A percentile compares a stretch with the other conserved stretches of the same genome.
Evolutionary conservation across 208 protist genomes (phyloP).

Genomic region (Tritrichomonas foetus): DNA sequence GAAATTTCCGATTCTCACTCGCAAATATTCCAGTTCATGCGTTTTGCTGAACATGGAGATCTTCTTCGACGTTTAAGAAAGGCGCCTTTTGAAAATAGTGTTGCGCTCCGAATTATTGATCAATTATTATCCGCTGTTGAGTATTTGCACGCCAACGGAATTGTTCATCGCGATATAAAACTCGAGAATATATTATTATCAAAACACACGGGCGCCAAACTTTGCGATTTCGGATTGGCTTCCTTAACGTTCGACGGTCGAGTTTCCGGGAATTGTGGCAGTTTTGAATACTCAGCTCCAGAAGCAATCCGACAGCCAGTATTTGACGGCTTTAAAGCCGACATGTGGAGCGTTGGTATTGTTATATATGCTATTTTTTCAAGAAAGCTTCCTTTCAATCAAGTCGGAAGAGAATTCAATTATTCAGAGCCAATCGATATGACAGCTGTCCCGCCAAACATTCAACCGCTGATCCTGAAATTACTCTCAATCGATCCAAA

Average conservation of each 20-base stretch:
- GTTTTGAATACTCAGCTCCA: conserved; percentile 4
- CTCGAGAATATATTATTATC: conserved; percentile 2
- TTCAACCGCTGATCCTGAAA: not conserved
- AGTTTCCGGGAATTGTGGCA: not conserved
- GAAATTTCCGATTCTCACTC: conserved; percentile 8
- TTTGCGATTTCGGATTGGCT: not conserved
- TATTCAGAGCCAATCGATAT: not conserved
- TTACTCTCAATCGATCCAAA: too few relatives aligned
- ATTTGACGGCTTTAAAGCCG: conserved; percentile 27
- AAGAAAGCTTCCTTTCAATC: not conserved
- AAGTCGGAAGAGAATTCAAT: not conserved
- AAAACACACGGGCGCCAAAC: not conserved
- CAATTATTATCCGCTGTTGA: conserved; percentile 6
- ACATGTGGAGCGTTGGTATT: conserved; percentile 15
- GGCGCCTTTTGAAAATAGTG: not conserved
- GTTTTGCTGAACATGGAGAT: conserved; percentile 7
- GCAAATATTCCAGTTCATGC: conserved; percentile 35
- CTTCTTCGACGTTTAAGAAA: not conserved
- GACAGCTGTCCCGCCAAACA: not conserved
- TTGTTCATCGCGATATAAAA: conserved; percentile 18
- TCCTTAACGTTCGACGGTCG: not conserved
- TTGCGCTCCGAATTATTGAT: not conserved
- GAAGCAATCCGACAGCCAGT: not conserved
- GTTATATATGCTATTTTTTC: not conserved
- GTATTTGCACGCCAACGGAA: not conserved